These are phyloP conservation scores for Lactifluus echinatus DNA, from an alignment of 768 basidiomycete species.

Conservation along the genomic window DNA sequence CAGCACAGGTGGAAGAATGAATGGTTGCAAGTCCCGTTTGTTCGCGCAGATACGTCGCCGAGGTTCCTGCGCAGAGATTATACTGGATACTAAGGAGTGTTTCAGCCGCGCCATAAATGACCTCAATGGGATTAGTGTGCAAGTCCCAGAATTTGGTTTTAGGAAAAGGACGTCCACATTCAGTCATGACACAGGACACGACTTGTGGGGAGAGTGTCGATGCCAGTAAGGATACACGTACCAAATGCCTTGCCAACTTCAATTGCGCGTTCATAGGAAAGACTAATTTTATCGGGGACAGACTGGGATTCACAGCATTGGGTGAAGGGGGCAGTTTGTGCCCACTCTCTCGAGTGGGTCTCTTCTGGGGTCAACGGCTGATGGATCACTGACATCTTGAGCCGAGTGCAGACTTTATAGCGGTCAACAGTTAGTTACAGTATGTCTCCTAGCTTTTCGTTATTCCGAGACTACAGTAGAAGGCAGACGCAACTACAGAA, in stretches of 20 bases:
- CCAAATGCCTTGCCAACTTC: constrained; percentile 14
- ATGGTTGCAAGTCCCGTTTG: constrained; percentile 23
- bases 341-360: constrained; percentile 15
- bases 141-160: constrained; percentile 32
- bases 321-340: constrained; percentile 10
- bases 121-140: constrained; percentile 28
- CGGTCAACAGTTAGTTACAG: too few species aligned
- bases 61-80: constrained; percentile 33
- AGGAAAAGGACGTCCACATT: constrained; percentile 28
- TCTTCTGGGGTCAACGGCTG: not conserved
- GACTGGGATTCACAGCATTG: not conserved
- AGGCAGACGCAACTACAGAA: too few species aligned
- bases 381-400: too few species aligned
- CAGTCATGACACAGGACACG: constrained; percentile 24
- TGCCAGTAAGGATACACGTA: constrained; percentile 12
- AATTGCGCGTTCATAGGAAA: constrained; percentile 10
- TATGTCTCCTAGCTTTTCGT: too few species aligned
- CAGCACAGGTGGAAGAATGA: constrained; percentile 27
- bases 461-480: too few species aligned
- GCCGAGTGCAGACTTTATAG: too few species aligned
- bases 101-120: constrained; percentile 27
- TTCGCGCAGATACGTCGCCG: constrained; percentile 24
- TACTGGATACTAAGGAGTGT: constrained; percentile 33
- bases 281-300: not conserved
- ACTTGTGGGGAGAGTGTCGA: not conserved